Evolutionary conservation across 306 rosid species (phyloP).

Genomic region (Lotus japonicus): DNA sequence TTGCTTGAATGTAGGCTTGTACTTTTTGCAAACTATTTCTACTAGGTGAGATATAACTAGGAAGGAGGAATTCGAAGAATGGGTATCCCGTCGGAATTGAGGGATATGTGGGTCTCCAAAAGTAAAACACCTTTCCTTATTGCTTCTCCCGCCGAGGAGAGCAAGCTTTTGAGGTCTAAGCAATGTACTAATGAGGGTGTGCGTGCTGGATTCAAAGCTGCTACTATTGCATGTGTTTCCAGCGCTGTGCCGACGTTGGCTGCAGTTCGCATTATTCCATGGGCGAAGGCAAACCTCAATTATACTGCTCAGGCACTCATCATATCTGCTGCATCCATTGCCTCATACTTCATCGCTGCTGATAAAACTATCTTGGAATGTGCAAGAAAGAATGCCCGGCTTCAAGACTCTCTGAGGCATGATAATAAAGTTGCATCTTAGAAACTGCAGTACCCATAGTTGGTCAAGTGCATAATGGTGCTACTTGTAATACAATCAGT

Average conservation of each 20-base stretch:
- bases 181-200: conserved; percentile 63
- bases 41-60: too few relatives aligned
- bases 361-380: conserved; percentile 83
- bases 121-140: conserved; percentile 24
- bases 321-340: conserved; percentile 75
- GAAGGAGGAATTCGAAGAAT: too few relatives aligned
- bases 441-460: neutral
- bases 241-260: conserved; percentile 81
- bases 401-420: conserved; percentile 57
- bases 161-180: conserved; percentile 38
- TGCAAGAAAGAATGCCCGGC: conserved; percentile 72
- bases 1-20: too few relatives aligned
- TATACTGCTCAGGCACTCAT: conserved; percentile 92
- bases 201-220: conserved; percentile 76
- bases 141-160: conserved; percentile 74
- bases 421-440: conserved; percentile 6
- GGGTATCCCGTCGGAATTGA: conserved; percentile 69
- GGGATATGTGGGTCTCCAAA: conserved; percentile 40
- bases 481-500: neutral
- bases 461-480: neutral
- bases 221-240: conserved; percentile 42
- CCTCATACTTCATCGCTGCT: conserved; percentile 71
- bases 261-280: conserved; percentile 80
- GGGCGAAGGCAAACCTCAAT: conserved; percentile 95
- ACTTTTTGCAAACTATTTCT: too few relatives aligned